Conservation (phyloP, 306 rosid species). For the Glycine soja region DNA sequence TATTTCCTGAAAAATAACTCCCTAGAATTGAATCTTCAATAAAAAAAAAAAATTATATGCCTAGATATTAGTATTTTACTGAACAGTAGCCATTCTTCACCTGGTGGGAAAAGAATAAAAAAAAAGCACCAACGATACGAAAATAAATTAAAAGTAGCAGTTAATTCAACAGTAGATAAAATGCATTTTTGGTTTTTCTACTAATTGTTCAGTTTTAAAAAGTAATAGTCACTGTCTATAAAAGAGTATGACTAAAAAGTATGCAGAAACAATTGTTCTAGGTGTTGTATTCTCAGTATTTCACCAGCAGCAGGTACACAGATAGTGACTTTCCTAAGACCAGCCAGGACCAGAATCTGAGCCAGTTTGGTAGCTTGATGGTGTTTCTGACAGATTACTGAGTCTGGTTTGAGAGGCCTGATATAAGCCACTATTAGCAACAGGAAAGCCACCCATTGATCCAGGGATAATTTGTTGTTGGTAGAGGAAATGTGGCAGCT, state of each 20-base stretch:
- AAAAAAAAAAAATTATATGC: background rate
- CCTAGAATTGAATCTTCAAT: background rate
- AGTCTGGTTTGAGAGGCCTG: slow-evolving; percentile 46
- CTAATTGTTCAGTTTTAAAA: too few relatives aligned
- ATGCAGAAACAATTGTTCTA: background rate
- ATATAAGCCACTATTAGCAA: slow-evolving; percentile 38
- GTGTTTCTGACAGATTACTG: slow-evolving; percentile 45
- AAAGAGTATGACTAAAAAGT: background rate
- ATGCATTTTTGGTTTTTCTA: background rate
- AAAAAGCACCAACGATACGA: background rate
- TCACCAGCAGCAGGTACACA: slow-evolving; percentile 6
- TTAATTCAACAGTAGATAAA: background rate
- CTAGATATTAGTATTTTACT: background rate
- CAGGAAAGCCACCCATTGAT: slow-evolving; percentile 45
- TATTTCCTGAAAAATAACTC: background rate
- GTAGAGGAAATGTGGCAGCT: slow-evolving; percentile 49
- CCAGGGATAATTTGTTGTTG: slow-evolving; percentile 48
- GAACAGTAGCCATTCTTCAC: background rate
- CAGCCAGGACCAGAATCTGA: slow-evolving; percentile 50
- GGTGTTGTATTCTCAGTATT: slow-evolving; percentile 30
- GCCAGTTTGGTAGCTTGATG: slow-evolving; percentile 52
- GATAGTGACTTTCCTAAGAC: slow-evolving; percentile 44
- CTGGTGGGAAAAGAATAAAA: background rate
- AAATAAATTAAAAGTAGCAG: background rate
- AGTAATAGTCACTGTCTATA: background rate